Evolutionary conservation across 2,329 filamentous ascomycete genomes (phyloP), one percentile per base, ranked within the genome.

Genomic region (Didymella pomorum): DNA sequence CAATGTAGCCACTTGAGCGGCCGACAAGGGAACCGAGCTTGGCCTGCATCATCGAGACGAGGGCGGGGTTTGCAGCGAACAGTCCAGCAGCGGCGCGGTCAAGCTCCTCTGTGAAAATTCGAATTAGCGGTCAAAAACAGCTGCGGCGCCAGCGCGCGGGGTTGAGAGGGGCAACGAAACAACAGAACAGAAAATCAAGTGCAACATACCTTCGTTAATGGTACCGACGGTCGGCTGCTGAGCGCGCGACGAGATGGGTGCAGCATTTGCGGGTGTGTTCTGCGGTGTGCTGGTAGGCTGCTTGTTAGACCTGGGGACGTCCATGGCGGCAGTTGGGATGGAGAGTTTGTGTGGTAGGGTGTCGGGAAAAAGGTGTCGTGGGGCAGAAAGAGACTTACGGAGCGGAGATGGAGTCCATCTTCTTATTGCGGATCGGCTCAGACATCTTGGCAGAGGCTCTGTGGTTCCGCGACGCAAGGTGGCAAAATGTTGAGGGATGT

Each of bases 41-140:
- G 72, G 93, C 93, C 83, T 99, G 93, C 79, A 99, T 98, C 92
- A 99, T 95, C 68, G 92, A 91, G 62, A 98, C 91, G 67, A 99
- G 88, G 72, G 90, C 89, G 60, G 96, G 95, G 83, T 99, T 97
- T 79, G 95, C 89, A 69, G 95, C 94, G 76, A 99, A 97, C 76
- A 99, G 89, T 62, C 91, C 94, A 60, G 93, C 93, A 62, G 94
- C 93, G 56, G 92, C 85, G 78, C 91, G 91, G 77, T 97, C 93
- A 73, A 97, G 84, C 64, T 96, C 92, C 87, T 98, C 95, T 97
- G 79, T 62, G 58, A 59, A 71, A 73, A 69, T 52, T 69, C 64
- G 61, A 67, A 71, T 78, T 73, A 76, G 75, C 74, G 74, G 73
- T 74, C 70, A 74, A 61, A 64, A 49, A 63, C 62, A 39, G 55